Conservation (phyloP, 1,139 yeast species). For the Yamadazyma aaseri region DNA sequence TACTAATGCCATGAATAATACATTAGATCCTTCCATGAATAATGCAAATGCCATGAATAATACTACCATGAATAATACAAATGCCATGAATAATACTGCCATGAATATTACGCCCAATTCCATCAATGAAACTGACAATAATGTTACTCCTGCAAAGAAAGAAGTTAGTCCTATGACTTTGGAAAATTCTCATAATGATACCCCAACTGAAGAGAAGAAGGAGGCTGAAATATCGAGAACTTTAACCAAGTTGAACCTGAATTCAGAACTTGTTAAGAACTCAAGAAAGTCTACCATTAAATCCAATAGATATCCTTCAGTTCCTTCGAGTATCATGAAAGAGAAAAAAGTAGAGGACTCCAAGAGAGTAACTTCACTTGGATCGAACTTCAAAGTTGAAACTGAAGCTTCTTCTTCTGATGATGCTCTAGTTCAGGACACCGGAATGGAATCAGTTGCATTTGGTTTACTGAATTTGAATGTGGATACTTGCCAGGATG, state of each 20-base stretch:
- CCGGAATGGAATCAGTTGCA: no score
- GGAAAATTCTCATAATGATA: neutral
- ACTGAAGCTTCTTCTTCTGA: no score
- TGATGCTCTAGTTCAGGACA: no score
- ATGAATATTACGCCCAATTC: constrained; percentile 5
- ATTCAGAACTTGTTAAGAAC: constrained; percentile 25
- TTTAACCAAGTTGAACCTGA: constrained; percentile 7
- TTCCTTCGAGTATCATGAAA: constrained; percentile 22
- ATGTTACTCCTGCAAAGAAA: no score
- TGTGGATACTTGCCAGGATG: no score
- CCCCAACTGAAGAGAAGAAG: neutral
- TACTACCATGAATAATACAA: constrained; percentile 1
- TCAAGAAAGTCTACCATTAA: constrained; percentile 35
- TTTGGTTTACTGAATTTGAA: constrained; percentile 17
- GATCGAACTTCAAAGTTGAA: constrained; percentile 22
- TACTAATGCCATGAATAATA: neutral
- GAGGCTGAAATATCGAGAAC: constrained; percentile 8
- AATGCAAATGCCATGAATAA: neutral
- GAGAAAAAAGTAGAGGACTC: constrained; percentile 1
- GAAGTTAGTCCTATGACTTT: neutral
- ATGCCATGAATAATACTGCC: constrained; percentile 5
- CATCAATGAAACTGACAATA: no score
- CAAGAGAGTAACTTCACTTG: constrained; percentile 26
- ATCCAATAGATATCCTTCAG: constrained; percentile 39
- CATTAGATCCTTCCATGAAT: constrained; percentile 3